These are phyloP conservation scores for Wallacemonas sp. DNA, from an alignment of 208 protist species.

Conservation along the genomic window DNA sequence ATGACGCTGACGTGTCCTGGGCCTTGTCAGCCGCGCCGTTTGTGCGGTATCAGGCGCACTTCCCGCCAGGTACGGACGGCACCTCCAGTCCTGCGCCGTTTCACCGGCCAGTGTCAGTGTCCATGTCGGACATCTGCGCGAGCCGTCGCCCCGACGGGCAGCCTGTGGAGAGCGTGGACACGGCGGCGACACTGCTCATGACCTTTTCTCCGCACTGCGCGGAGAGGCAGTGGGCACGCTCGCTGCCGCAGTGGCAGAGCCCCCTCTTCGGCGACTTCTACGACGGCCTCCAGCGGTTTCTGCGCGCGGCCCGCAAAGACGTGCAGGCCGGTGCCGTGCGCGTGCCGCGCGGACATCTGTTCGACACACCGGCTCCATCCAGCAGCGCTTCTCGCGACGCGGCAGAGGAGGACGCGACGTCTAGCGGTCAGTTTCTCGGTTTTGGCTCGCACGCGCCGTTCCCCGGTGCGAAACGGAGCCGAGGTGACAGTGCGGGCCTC, in stretches of 20 bases:
- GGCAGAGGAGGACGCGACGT: background rate
- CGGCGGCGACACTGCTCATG: slow-evolving; percentile 10
- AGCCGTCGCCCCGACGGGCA: background rate
- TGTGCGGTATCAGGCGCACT: slow-evolving; percentile 45
- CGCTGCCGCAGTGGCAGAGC: slow-evolving; percentile 36
- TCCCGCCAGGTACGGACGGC: slow-evolving; percentile 60
- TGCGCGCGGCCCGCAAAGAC: background rate
- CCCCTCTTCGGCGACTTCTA: slow-evolving; percentile 20
- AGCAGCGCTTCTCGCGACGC: background rate
- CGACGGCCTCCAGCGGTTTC: slow-evolving; percentile 4
- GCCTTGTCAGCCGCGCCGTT: slow-evolving; percentile 40
- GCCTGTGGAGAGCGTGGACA: too few species aligned
- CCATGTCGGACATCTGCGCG: too few species aligned
- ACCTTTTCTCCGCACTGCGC: slow-evolving; percentile 16
- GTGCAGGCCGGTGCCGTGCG: background rate
- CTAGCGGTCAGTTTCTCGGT: background rate
- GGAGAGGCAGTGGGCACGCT: slow-evolving; percentile 16
- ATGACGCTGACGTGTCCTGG: slow-evolving; percentile 18
- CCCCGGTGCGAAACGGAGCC: background rate
- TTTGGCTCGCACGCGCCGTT: slow-evolving; percentile 10
- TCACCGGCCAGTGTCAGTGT: background rate
- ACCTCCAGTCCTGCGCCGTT: slow-evolving; percentile 12
- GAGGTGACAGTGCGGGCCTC: too few species aligned
- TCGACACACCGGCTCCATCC: too few species aligned
- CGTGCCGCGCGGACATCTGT: background rate